Conservation (phyloP, 331 rosid species). For the Stylosanthes scabra region DNA sequence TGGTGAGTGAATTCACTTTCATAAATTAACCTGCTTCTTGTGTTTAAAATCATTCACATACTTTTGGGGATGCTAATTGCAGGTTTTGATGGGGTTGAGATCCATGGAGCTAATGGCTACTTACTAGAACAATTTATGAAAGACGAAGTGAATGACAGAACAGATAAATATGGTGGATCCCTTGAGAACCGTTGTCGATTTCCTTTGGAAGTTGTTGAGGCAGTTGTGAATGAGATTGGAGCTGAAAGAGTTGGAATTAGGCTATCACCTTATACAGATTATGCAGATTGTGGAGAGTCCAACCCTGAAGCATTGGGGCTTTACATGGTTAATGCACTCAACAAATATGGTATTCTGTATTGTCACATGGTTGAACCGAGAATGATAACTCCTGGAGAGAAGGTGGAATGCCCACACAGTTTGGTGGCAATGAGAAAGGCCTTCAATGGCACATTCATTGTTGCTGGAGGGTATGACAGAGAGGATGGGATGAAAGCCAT, state of each 20-base stretch:
- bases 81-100: too few relatives aligned
- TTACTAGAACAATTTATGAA: too few relatives aligned
- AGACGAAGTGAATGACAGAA: too few relatives aligned
- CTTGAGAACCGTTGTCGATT: constrained; percentile 77
- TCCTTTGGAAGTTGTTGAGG: constrained; percentile 69
- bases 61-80: too few relatives aligned
- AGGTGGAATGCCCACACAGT: constrained; percentile 42
- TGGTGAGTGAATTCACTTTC: too few relatives aligned
- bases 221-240: constrained; percentile 70
- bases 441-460: constrained; percentile 74
- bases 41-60: too few relatives aligned
- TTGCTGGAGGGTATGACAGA: constrained; percentile 67
- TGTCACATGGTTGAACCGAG: constrained; percentile 88
- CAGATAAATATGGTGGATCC: constrained; percentile 80
- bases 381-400: constrained; percentile 43
- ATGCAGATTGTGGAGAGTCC: constrained; percentile 60
- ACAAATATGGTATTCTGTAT: constrained; percentile 56
- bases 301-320: constrained; percentile 65
- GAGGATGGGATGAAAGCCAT: constrained; percentile 66
- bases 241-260: constrained; percentile 77
- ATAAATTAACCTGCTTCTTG: too few relatives aligned
- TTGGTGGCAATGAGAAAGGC: constrained; percentile 76
- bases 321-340: constrained; percentile 61
- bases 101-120: too few relatives aligned
- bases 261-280: constrained; percentile 70